Percentiles rank a stretch among this genome's conserved stretches.
Conservation (phyloP, 2,329 filamentous ascomycete species). For the Moelleriella libera region DNA sequence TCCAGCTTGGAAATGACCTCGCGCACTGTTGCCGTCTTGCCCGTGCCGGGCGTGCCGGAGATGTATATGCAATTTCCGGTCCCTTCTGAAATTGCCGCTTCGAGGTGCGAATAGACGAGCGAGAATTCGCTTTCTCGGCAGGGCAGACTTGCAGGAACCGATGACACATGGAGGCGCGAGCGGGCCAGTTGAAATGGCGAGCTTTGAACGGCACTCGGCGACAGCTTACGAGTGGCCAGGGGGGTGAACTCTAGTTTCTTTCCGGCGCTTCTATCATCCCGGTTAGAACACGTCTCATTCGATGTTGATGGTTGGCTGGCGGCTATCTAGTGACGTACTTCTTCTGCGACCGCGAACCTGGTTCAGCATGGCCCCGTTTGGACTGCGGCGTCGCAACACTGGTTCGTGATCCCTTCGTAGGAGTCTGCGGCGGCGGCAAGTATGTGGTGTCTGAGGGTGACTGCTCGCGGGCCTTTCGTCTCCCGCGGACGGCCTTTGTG, state of each 20-base stretch:
- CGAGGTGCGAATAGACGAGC: constrained; percentile 83
- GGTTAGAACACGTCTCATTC: not conserved
- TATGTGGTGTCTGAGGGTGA: constrained; percentile 18
- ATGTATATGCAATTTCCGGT: constrained; percentile 97
- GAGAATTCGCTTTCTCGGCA: constrained; percentile 88
- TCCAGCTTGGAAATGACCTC: constrained; percentile 87
- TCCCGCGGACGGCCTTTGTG: constrained; percentile 50
- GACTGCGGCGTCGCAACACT: constrained; percentile 16
- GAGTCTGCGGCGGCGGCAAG: constrained; percentile 18
- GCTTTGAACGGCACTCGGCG: constrained; percentile 57
- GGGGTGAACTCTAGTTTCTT: constrained; percentile 92
- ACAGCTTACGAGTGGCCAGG: constrained; percentile 74
- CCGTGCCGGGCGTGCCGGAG: constrained; percentile 93
- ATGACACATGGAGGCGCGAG: constrained; percentile 80
- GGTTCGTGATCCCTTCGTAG: constrained; percentile 18
- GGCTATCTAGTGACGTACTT: constrained; percentile 9
- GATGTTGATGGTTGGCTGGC: too few relatives aligned
- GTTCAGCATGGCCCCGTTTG: constrained; percentile 14
- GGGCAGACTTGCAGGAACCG: constrained; percentile 76
- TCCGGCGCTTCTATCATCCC: constrained; percentile 19
- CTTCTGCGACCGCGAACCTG: constrained; percentile 16
- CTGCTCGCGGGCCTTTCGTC: constrained; percentile 15
- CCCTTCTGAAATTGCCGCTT: constrained; percentile 85
- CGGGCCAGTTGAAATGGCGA: constrained; percentile 89
- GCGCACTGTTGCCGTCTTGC: constrained; percentile 92